These are phyloP conservation scores for Penicillium coprophilum DNA, from an alignment of 495 filamentous ascomycete species.

Conservation along the genomic window DNA sequence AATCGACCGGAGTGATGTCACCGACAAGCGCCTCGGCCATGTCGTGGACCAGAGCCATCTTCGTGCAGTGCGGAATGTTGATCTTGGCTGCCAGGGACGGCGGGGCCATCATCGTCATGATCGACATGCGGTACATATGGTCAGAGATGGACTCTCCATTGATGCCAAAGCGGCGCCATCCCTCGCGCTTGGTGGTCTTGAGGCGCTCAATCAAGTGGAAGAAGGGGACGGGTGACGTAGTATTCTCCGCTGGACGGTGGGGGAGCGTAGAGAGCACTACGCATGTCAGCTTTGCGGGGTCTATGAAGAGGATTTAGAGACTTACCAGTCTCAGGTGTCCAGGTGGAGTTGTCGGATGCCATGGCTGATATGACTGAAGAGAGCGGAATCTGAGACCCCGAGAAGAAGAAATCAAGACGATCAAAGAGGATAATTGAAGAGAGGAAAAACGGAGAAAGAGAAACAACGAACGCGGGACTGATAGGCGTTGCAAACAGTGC, in stretches of 20 bases:
- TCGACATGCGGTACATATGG: slow-evolving; percentile 99
- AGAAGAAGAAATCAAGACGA: slow-evolving; percentile 9
- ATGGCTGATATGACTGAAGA: slow-evolving; percentile 20
- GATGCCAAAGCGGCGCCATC: slow-evolving; percentile 88
- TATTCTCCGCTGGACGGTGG: slow-evolving; percentile 54
- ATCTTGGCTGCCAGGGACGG: slow-evolving; percentile 64
- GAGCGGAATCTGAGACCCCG: slow-evolving; percentile 18
- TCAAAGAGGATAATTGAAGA: slow-evolving; percentile 10
- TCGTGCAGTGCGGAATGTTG: slow-evolving; percentile 79
- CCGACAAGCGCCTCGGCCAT: slow-evolving; percentile 96
- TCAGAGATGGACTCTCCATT: slow-evolving; percentile 84
- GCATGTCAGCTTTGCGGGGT: slow-evolving; percentile 6
- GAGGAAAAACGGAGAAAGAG: slow-evolving; percentile 13
- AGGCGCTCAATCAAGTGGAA: slow-evolving; percentile 90
- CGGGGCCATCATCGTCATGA: slow-evolving; percentile 94
- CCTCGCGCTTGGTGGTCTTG: slow-evolving; percentile 94
- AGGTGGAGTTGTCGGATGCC: slow-evolving; percentile 23
- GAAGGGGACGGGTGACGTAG: slow-evolving; percentile 79
- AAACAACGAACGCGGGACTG: slow-evolving; percentile 9
- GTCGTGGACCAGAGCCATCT: slow-evolving; percentile 93
- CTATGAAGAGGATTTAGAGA: background rate
- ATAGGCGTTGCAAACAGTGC: slow-evolving; percentile 32
- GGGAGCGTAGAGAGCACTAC: slow-evolving; percentile 50
- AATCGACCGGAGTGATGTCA: slow-evolving; percentile 90
- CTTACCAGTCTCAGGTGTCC: slow-evolving; percentile 27